phyloP scores from a whole-genome alignment of 2,329 filamentous ascomycete genomes.

The Shiraia bambusicola region DNA sequence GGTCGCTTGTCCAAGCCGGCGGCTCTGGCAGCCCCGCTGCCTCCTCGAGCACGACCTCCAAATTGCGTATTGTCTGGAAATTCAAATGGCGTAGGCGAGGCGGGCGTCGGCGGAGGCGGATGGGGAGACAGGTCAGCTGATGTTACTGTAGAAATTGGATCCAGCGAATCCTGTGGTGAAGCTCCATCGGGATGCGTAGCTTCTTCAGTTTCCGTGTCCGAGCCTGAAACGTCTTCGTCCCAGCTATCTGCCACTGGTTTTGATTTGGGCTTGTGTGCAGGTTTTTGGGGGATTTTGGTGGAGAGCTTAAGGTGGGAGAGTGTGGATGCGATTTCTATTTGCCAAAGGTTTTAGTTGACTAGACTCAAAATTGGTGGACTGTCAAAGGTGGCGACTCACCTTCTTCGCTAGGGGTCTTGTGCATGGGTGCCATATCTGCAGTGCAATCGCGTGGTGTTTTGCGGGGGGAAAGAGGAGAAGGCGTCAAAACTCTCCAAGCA shows the following conservation, averaged over 20 bases:
- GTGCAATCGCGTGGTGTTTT: constrained; percentile 5
- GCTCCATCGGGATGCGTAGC: constrained; percentile 21
- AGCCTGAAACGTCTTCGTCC: constrained; percentile 66
- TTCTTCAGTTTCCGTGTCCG: constrained; percentile 37
- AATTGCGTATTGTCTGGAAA: constrained; percentile 31
- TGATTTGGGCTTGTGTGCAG: constrained; percentile 37
- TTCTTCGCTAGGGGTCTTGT: constrained; percentile 23
- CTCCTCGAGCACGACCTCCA: constrained; percentile 11
- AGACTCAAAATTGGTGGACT: too few species aligned
- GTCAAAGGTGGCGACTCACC: constrained; percentile 2
- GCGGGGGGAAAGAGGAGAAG: constrained; percentile 6
- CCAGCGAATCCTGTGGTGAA: constrained; percentile 13
- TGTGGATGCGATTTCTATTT: constrained; percentile 40
- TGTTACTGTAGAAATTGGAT: constrained; percentile 19
- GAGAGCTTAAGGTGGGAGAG: constrained; percentile 42
- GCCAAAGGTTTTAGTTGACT: too few species aligned
- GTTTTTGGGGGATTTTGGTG: constrained; percentile 35
- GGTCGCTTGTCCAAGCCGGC: constrained; percentile 54
- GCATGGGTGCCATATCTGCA: constrained; percentile 14
- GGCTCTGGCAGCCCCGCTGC: constrained; percentile 27
- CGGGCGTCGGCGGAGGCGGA: constrained; percentile 40
- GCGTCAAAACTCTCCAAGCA: background rate
- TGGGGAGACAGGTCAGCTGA: constrained; percentile 19
- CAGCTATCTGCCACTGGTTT: constrained; percentile 66
- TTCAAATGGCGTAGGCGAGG: constrained; percentile 38